These are phyloP conservation scores for Agaricus subrufescens DNA, from an alignment of 768 basidiomycete species.

Conservation along the genomic window DNA sequence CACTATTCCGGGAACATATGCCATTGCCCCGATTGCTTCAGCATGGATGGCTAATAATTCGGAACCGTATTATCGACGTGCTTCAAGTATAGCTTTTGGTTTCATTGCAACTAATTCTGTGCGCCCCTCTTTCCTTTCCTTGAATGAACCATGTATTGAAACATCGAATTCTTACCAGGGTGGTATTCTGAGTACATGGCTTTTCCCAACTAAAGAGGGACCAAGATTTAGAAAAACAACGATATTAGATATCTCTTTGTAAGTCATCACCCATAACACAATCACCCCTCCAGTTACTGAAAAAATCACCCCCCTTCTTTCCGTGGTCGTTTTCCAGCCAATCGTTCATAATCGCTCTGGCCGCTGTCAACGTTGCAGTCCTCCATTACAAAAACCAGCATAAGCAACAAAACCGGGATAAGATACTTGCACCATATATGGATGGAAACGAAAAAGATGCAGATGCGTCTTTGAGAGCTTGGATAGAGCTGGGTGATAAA, in stretches of 20 bases:
- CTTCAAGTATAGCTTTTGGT: conserved; percentile 28
- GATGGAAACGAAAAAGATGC: conserved; percentile 22
- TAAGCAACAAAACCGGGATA: conserved; percentile 19
- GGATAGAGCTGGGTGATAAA: conserved; percentile 30
- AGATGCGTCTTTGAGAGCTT: conserved; percentile 22
- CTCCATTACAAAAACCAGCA: conserved; percentile 23
- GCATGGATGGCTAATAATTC: conserved; percentile 36
- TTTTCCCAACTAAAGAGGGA: conserved; percentile 32
- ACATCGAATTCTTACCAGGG: conserved; percentile 19
- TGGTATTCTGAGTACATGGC: conserved; percentile 35
- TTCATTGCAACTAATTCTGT: conserved; percentile 32
- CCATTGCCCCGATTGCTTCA: conserved; percentile 20
- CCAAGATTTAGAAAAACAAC: conserved; percentile 31
- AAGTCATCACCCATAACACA: conserved; percentile 10
- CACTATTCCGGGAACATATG: conserved; percentile 30
- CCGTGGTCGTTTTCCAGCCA: conserved; percentile 17
- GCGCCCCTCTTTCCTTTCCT: conserved; percentile 5
- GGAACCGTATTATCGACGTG: conserved; percentile 31
- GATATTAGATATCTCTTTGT: conserved; percentile 33
- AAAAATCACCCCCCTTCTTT: too few species aligned
- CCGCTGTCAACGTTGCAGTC: conserved; percentile 20
- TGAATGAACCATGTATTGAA: not conserved
- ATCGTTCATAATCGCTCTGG: conserved; percentile 19
- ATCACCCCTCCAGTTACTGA: not conserved
- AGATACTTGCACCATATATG: conserved; percentile 24